Base-by-base conservation (phyloP, 495 filamentous ascomycete genomes). In the Daldinia decipiens region DNA sequence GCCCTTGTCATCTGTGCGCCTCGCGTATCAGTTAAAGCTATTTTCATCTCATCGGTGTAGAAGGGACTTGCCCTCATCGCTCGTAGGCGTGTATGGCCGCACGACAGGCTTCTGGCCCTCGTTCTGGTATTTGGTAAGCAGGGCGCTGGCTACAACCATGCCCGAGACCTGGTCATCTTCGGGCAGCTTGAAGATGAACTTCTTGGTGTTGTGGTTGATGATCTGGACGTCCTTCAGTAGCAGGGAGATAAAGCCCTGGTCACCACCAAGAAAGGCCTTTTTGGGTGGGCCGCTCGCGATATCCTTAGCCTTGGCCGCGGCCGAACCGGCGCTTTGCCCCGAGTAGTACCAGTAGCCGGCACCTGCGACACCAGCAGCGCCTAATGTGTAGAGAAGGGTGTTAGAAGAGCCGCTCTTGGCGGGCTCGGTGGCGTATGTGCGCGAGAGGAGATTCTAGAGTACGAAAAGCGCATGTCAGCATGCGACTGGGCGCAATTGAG, bases 191-290 rank as follows among this genome's bases (percentile, higher is more conserved):
- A 97, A 97, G 72, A 91, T 89, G 75, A 97, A 82, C 51, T 83
- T 86, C 89, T 97, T 97, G 62, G 93, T 94, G 85, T 97, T 97
- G 83, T 91, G 89, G 82, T 91, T 97, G 80, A 97, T 78, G 13
- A 78, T 74, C 81, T 93, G 90, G 69, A 93, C 85, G n/a, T 88
- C 86, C 47, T 92, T 88, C 50, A 99, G 85, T 83, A 90, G 88
- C 69, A 97, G 87, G 67, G 87, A 86, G 45, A 97, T 79, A 80
- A 92, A 97, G 73, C 93, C 94, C 80, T 95, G 89, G 54, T 94
- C 91, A 45, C 94, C 93, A 63, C 95, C 96, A 17, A 84, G 91
- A 79, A 99, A 92, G 34, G 91, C 84, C 53, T 79, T 72, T 77
- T 88, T 89, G 38, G 73, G 74, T n/a, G 72, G 73, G 27, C 63